Base-by-base conservation (phyloP, 306 rosid genomes). In the Quercus wislizeni region DNA sequence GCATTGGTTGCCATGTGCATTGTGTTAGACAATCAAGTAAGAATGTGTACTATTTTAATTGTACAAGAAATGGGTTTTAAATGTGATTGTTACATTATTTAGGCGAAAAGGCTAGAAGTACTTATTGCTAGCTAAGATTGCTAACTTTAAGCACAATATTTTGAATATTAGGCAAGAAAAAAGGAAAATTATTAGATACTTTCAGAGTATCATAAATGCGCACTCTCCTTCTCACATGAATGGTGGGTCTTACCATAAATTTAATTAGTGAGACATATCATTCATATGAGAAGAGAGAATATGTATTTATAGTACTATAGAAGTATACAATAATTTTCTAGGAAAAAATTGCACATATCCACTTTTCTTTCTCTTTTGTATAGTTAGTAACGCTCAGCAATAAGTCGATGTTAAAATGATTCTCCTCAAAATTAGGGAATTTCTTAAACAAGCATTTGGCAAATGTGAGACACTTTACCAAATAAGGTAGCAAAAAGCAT, bases 1-100 rank as follows among this genome's bases (percentile, higher is more conserved):
- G 46, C 62, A 76, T 59, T 23, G 81, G 73, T 76, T 76, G 78
- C 71, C 93, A 87, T 91, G 93, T 87, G 91, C 85, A 5, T 54
- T 51, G 51, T 75, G 74, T 71, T 71, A 31, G 74, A 58, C 8
- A n/a, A 31, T 54, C 70, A 41, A 73, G 73, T 78, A 72, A 67
- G 14, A 81, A 78, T 23, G 6, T 58, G 31, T 67, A 76, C 78
- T 81, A 78, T 79, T 78, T 33, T 80, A 17, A 13, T 74, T 77
- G 54, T 12, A 23, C 46, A 82, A 12, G 54, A 17, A 49, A 49
- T 73, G 75, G 79, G 77, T 59, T 79, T 51, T 74, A 72, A 76
- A 43, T 76, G 76, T 33, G 18, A 51, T 73, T 6, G 19, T 14
- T 49, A 38, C 51, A 83, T 64, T 31, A 74, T 25, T 82, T 77